Conservation (phyloP, 768 basidiomycete genomes). For the Trametes gibbosa region DNA sequence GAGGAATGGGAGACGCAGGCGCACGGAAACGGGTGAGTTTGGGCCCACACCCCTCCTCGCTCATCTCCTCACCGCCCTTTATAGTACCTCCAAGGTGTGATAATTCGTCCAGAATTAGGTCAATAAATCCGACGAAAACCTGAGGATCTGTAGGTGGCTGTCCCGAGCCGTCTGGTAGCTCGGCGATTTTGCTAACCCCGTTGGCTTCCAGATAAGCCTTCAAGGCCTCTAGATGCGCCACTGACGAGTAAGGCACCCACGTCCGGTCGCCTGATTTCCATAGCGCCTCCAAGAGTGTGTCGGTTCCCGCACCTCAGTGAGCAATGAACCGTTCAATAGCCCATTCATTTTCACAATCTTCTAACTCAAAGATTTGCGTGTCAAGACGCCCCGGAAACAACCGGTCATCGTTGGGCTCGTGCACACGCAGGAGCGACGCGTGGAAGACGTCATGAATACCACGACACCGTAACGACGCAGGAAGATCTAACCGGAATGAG, state of each 20-base stretch:
- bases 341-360: slow-evolving; percentile 26
- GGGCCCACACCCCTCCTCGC: neutral
- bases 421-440: slow-evolving; percentile 28
- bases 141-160: slow-evolving; percentile 6
- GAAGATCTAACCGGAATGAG: slow-evolving; percentile 32
- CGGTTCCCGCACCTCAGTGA: slow-evolving; percentile 27
- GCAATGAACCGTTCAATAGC: slow-evolving; percentile 25
- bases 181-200: slow-evolving; percentile 9
- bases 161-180: neutral
- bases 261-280: slow-evolving; percentile 36
- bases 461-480: slow-evolving; percentile 24
- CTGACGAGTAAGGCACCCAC: slow-evolving; percentile 32
- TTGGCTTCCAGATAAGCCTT: slow-evolving; percentile 26
- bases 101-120: neutral
- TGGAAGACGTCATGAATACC: slow-evolving; percentile 38
- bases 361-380: slow-evolving; percentile 24
- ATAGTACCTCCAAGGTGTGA: neutral
- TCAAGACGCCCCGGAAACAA: slow-evolving; percentile 36
- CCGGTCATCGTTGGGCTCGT: slow-evolving; percentile 32
- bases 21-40: neutral
- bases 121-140: slow-evolving; percentile 3
- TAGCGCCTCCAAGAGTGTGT: slow-evolving; percentile 31
- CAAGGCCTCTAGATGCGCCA: slow-evolving; percentile 22
- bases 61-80: neutral
- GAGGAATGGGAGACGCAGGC: neutral